Conservation (phyloP, 2,329 filamentous ascomycete species). For the Metarhizium brunneum region DNA sequence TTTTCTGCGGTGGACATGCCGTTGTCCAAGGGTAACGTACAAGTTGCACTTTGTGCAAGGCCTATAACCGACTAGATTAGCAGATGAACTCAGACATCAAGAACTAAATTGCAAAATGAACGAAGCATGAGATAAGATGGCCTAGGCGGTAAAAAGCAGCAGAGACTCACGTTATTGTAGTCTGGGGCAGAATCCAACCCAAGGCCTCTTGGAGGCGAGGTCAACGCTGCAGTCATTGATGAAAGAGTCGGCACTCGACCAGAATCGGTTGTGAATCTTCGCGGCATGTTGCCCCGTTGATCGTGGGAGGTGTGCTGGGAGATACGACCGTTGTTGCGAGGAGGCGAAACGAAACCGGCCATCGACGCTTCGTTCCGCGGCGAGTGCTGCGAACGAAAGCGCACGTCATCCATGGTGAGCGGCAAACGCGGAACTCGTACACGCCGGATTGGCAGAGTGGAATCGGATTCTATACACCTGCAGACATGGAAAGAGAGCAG, state of each 20-base stretch:
- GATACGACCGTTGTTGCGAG: slow-evolving; percentile 58
- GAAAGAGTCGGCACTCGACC: slow-evolving; percentile 69
- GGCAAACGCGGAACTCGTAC: slow-evolving; percentile 26
- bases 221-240: slow-evolving; percentile 35
- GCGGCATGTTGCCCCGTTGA: slow-evolving; percentile 67
- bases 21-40: slow-evolving; percentile 40
- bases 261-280: slow-evolving; percentile 90
- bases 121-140: neutral
- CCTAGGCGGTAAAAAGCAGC: neutral
- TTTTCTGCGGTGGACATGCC: neutral
- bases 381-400: slow-evolving; percentile 69
- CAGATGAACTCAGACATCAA: neutral
- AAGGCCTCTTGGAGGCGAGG: slow-evolving; percentile 37
- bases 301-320: slow-evolving; percentile 49
- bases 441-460: slow-evolving; percentile 27
- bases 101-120: neutral
- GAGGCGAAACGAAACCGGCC: slow-evolving; percentile 64
- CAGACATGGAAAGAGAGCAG: slow-evolving; percentile 26
- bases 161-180: slow-evolving; percentile 31
- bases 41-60: slow-evolving; percentile 65
- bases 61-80: slow-evolving; percentile 28
- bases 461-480: slow-evolving; percentile 21
- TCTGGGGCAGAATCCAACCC: slow-evolving; percentile 35
- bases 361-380: slow-evolving; percentile 68
- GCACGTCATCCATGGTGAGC: slow-evolving; percentile 61